phyloP scores from a whole-genome alignment of 495 filamentous ascomycete species.

The Articulospora tetracladia region DNA sequence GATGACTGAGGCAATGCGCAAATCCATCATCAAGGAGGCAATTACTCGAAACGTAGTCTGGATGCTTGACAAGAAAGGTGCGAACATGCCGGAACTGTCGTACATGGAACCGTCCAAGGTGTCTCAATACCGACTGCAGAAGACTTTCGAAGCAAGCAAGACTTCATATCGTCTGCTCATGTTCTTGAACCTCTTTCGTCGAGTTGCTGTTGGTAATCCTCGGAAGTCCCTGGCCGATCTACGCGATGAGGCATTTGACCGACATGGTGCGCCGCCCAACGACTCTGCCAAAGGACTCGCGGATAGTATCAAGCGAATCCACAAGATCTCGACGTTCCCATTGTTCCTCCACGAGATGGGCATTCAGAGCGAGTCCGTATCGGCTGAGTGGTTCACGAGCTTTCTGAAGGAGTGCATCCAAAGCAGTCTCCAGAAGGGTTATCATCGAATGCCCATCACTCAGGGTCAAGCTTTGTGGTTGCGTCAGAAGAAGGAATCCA shows the following conservation, averaged over 20 bases:
- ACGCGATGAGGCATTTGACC: conserved; percentile 40
- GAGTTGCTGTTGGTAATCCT: conserved; percentile 35
- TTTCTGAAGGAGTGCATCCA: conserved; percentile 35
- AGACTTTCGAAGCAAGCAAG: conserved; percentile 41
- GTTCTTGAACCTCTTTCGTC: conserved; percentile 47
- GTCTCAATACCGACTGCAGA: conserved; percentile 41
- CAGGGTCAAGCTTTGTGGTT: conserved; percentile 28
- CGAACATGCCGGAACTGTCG: conserved; percentile 38
- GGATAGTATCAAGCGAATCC: conserved; percentile 38
- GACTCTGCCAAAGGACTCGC: conserved; percentile 38
- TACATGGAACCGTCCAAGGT: conserved; percentile 38
- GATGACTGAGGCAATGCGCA: conserved; percentile 35
- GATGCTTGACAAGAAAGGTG: conserved; percentile 41
- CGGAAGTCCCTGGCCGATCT: conserved; percentile 32
- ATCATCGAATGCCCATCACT: conserved; percentile 31
- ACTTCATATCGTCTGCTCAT: conserved; percentile 49
- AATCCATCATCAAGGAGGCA: conserved; percentile 43
- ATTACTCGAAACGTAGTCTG: conserved; percentile 49
- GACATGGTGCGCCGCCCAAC: conserved; percentile 42
- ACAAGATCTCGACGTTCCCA: conserved; percentile 38
- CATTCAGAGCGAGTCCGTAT: conserved; percentile 27
- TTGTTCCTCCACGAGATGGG: conserved; percentile 41
- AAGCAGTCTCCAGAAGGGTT: conserved; percentile 38
- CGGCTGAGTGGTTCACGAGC: conserved; percentile 27
- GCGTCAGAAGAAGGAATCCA: conserved; percentile 22